Percentiles rank a stretch among this genome's conserved stretches.
Evolutionary conservation across 176 grass and related monocot species (phyloP).

Genomic region (Rhynchospora breviuscula): DNA sequence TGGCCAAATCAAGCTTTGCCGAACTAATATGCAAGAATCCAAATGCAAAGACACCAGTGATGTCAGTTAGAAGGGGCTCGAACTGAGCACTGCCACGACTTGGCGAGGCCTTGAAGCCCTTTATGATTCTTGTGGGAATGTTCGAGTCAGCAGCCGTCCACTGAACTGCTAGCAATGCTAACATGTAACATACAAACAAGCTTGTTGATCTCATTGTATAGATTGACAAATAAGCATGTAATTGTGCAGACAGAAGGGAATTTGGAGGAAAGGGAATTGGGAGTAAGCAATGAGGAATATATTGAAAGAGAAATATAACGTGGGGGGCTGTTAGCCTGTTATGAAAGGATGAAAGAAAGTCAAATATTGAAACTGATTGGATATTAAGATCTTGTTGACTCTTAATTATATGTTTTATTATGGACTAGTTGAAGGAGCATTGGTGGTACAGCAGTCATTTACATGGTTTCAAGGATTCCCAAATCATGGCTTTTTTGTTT

Average conservation of each 20-base stretch:
- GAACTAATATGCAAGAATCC: constrained; percentile 53
- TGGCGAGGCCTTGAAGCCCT: constrained; percentile 43
- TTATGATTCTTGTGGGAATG: background rate
- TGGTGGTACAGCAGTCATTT: background rate
- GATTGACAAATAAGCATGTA: background rate
- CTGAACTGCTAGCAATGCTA: background rate
- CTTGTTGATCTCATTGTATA: background rate
- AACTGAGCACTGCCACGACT: constrained; percentile 24
- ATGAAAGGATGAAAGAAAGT: constrained; percentile 9
- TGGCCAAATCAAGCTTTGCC: constrained; percentile 41
- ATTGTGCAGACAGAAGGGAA: background rate
- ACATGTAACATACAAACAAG: background rate
- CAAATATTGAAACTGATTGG: background rate
- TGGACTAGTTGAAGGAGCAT: background rate
- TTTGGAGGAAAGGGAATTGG: background rate
- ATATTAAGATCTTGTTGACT: background rate
- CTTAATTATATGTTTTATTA: background rate
- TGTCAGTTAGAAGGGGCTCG: constrained; percentile 43
- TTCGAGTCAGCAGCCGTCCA: background rate
- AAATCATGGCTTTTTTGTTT: background rate
- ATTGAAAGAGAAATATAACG: constrained; percentile 2
- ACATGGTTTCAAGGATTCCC: background rate
- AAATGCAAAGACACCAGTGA: constrained; percentile 38
- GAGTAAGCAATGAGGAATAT: background rate
- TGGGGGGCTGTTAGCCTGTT: background rate